Base-by-base conservation (phyloP, 1,284 basidiomycete species). In the Xerocomus minutiporus region DNA sequence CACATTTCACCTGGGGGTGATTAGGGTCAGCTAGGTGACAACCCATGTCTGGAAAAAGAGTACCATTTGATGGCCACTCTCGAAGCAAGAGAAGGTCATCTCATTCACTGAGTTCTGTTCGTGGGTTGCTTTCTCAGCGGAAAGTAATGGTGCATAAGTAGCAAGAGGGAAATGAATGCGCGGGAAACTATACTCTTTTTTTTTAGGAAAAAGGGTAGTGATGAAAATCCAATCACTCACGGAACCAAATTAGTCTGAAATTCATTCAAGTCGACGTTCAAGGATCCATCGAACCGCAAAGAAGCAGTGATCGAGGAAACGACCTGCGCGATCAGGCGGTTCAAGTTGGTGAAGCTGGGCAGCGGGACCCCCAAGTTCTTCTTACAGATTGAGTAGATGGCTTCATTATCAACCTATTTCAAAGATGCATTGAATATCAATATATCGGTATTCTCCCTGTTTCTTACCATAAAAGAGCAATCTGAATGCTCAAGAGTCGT, bases 361-460 rank as follows among this genome's bases (percentile, higher is more conserved):
- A 83, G 89, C 40, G 80, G 70, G 60, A 98, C 91, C 62, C 86
- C 86, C 56, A 99, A 82, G 72, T 91, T 95, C 75, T 88, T 88
- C 79, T 96, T 95, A 89, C 95, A 98, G 69, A 99, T 98, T 72
- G 98, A 96, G 76, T 97, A 99, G 72, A 99, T 99, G 54, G 93
- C 93, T 71, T 95, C 91, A 71, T 97, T 97, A 71, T 97, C 94
- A 61, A 97, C 88, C 88, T 91, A 34, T 28, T 45, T 35, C 31
- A 32, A 50, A 42, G 28, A 39, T 32, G 36, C 2, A 35, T 62
- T 36, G 52, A 46, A 41, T 41, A 41, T 17, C 20, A 17, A 53
- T 26, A 17, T 9, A 1, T 41, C 2, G 0, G 50, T 25, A 11
- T 5, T 28, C 12, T 25, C 31, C 50, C 26, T 13, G 8, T 31